A percentile compares a stretch with the other conserved stretches of the same genome.
These are phyloP conservation scores for Suaeda aralocaspica DNA, from an alignment of 148 eudicot genomes.

Conservation along the genomic window DNA sequence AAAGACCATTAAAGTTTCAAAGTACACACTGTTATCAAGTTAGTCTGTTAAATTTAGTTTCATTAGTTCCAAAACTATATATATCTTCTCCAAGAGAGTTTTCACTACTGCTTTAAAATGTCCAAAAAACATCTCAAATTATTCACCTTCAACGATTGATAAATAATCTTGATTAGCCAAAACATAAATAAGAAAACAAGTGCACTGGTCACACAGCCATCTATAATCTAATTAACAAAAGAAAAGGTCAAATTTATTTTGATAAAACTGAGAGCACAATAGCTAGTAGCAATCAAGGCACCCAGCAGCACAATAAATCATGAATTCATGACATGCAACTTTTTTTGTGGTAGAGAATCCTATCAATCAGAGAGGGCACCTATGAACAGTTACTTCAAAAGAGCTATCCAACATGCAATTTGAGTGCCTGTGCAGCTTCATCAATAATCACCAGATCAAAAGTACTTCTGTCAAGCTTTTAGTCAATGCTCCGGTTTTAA, in stretches of 20 bases:
- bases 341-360: background rate
- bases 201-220: background rate
- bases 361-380: background rate
- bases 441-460: conserved; percentile 91
- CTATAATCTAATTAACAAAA: no score
- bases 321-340: background rate
- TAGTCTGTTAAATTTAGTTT: background rate
- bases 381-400: conserved; percentile 49
- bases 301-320: background rate
- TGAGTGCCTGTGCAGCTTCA: conserved; percentile 99
- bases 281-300: background rate
- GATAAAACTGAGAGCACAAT: background rate
- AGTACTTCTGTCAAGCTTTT: conserved; percentile 58
- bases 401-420: conserved; percentile 96
- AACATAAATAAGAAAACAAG: background rate
- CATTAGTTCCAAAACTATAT: background rate
- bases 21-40: background rate
- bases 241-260: no score
- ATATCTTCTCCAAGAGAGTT: background rate
- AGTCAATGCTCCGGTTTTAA: conserved; percentile 81
- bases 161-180: background rate
- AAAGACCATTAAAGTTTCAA: background rate
- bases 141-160: background rate
- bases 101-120: background rate
- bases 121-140: background rate